phyloP scores from a whole-genome alignment of 2,329 filamentous ascomycete species.

The Apiospora hydei region DNA sequence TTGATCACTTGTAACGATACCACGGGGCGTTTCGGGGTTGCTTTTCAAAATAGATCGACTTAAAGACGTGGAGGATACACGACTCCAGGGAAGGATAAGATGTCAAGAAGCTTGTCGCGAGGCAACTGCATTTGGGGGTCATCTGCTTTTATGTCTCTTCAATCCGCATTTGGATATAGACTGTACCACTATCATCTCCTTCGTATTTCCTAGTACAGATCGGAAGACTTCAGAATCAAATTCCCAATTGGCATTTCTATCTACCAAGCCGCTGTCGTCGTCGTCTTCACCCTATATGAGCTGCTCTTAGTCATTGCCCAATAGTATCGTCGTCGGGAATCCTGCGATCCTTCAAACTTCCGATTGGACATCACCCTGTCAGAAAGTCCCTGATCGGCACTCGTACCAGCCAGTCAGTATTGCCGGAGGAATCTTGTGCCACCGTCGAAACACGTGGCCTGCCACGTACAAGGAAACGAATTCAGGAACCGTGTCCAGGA shows the following conservation, averaged over 20 bases:
- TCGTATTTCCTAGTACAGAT: not conserved
- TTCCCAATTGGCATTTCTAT: not conserved
- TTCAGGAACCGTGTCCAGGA: too few species aligned
- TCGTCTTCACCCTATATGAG: not conserved
- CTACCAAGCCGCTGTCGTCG: not conserved
- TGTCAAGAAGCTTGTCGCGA: not conserved
- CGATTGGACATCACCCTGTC: not conserved
- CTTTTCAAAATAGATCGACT: not conserved
- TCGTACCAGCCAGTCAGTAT: not conserved
- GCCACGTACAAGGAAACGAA: not conserved
- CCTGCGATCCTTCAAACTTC: not conserved
- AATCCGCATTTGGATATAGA: conserved; percentile 7
- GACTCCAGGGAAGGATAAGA: not conserved
- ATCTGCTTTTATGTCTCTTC: not conserved
- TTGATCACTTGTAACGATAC: not conserved
- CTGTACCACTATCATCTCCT: not conserved
- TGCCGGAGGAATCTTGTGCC: not conserved
- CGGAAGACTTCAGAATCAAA: not conserved
- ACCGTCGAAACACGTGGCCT: not conserved
- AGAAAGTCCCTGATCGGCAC: not conserved
- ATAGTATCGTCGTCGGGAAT: not conserved
- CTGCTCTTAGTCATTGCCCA: not conserved
- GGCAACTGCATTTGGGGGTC: not conserved
- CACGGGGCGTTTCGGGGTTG: not conserved
- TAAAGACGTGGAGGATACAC: not conserved